Conservation (phyloP, 768 basidiomycete species). For the Boletus speciosus region DNA sequence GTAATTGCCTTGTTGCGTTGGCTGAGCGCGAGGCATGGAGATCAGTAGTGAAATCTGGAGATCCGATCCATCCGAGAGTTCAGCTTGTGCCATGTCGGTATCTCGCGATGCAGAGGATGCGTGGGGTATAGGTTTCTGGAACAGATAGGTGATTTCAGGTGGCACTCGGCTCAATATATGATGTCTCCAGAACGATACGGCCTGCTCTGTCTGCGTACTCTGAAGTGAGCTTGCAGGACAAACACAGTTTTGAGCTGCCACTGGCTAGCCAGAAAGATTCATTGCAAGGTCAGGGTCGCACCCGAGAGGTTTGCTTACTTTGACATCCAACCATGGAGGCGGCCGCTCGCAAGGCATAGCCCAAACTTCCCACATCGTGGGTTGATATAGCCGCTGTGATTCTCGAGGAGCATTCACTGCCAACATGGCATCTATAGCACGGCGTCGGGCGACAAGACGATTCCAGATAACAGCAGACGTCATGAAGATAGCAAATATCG, state of each 20-base stretch:
- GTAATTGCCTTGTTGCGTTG: background rate
- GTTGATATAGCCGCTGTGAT: conserved; percentile 10
- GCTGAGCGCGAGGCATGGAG: conserved; percentile 24
- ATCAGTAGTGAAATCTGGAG: conserved; percentile 29
- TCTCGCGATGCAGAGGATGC: background rate
- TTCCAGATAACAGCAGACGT: conserved; percentile 29
- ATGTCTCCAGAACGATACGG: conserved; percentile 21
- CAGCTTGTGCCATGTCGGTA: background rate
- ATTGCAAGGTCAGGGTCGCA: conserved; percentile 9
- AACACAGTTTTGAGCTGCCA: conserved; percentile 17
- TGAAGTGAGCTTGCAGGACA: background rate
- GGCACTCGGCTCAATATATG: conserved; percentile 16
- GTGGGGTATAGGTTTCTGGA: conserved; percentile 17
- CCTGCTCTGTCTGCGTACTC: conserved; percentile 3
- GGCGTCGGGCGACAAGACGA: conserved; percentile 31
- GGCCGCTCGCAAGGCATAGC: conserved; percentile 1
- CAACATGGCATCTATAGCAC: conserved; percentile 23
- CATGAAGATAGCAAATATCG: conserved; percentile 32
- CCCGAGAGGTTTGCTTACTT: conserved; percentile 22
- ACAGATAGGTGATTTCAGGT: conserved; percentile 28
- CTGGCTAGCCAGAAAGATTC: conserved; percentile 16
- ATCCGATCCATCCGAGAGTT: conserved; percentile 18
- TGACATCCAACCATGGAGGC: conserved; percentile 15
- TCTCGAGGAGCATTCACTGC: background rate
- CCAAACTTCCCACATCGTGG: conserved; percentile 25